Base-by-base conservation (phyloP, 768 basidiomycete genomes). In the Piloderma croceum region DNA sequence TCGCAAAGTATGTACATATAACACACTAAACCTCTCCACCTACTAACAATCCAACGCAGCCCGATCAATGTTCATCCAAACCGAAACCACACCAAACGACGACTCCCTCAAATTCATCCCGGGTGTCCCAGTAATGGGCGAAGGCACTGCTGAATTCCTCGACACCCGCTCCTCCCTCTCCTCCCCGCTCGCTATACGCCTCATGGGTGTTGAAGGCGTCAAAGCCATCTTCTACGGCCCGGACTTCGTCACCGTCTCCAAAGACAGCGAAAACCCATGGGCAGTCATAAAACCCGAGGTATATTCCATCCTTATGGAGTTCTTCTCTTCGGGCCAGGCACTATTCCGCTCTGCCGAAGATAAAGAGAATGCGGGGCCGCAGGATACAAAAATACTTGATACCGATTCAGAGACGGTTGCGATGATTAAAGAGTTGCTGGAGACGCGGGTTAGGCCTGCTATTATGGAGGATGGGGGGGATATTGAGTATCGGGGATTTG, bases 381-480 rank as follows among this genome's bases (percentile, higher is more conserved):
- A 91, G 60, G 96, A 98, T 60, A 97, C 93, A 7, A 75, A 74
- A 39, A 94, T 98, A 47, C 65, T 98, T 19, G 94, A 97, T 51
- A 88, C 84, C 3, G 96, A 99, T 59, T 85, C 87, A 17, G 96
- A 98, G 61, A 89, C 90, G 3, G 90, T 99, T 3, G 96, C 90
- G 6, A 99, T 98, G 94, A 92, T 99, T 52, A 99, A 99, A 61
- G 96, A 99, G 58, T 60, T 98, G 27, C 68, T 99, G 36, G 94
- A 97, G 58, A 98, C 93, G 3, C 69, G 96, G 11, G 91, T 99
- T 13, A 69, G 96, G 40, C 96, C 96, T 5, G 89, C 92, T 4
- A 98, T 99, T 45, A 93, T 93, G 88, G 96, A 98, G 60, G 94
- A 99, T 42, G 96, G 96, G 0, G 96, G 96, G 2, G 96, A 98